Evolutionary conservation across 345 rosid genomes (phyloP).

Genomic region (Crucihimalaya himalaica): DNA sequence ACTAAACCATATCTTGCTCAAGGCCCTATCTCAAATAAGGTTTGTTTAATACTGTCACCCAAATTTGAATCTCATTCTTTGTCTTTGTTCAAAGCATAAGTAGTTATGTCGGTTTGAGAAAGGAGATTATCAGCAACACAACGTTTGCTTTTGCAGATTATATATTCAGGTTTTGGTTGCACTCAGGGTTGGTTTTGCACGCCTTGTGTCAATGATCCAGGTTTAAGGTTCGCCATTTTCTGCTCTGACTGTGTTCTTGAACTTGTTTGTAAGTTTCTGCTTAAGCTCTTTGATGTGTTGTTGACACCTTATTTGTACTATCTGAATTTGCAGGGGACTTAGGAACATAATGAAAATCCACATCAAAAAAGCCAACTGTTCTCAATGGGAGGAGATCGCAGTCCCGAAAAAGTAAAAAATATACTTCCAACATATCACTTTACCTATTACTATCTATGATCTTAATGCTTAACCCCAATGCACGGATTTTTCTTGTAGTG

Average conservation of each 20-base stretch:
- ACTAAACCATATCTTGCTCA: conserved; percentile 94
- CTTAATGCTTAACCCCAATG: background rate
- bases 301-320: background rate
- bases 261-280: background rate
- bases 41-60: conserved; percentile 26
- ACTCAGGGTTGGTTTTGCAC: conserved; percentile 98
- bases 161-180: conserved; percentile 93
- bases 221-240: conserved; percentile 62
- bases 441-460: background rate
- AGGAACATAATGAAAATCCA: conserved; percentile 79
- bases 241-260: background rate
- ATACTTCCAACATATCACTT: background rate
- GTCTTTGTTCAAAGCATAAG: background rate
- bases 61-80: conserved; percentile 1
- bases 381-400: conserved; percentile 82
- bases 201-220: conserved; percentile 85
- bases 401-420: conserved; percentile 71
- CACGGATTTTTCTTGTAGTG: conserved; percentile 19
- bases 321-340: conserved; percentile 63
- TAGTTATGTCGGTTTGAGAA: background rate
- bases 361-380: conserved; percentile 70
- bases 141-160: conserved; percentile 52
- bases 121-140: background rate
- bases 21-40: conserved; percentile 98
- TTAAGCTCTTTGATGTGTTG: background rate